Conservation (phyloP, 75 land plant genomes). For the Cunninghamia lanceolata region DNA sequence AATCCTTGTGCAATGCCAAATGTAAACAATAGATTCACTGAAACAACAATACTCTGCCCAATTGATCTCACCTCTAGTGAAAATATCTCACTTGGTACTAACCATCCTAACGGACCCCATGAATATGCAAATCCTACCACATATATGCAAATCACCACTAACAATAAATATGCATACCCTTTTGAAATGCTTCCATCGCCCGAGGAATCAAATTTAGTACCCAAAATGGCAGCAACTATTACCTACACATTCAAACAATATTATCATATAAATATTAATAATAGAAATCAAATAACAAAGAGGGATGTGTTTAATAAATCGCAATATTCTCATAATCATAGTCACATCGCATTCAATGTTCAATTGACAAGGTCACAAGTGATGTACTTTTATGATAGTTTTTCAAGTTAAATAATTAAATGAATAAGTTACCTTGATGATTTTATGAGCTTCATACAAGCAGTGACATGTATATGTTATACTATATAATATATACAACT, state of each 20-base stretch:
- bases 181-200: not conserved
- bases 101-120: too few species aligned
- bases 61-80: conserved; percentile 36
- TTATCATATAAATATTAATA: not conserved
- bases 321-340: not conserved
- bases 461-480: too few species aligned
- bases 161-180: not conserved
- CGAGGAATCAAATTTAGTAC: not conserved
- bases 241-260: not conserved
- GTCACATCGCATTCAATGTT: not conserved
- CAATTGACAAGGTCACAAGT: not conserved
- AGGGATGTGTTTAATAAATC: too few species aligned
- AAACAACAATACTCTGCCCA: conserved; percentile 6
- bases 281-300: not conserved
- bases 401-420: too few species aligned
- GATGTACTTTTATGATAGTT: too few species aligned
- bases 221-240: not conserved
- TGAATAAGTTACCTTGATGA: too few species aligned
- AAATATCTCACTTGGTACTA: conserved; percentile 2
- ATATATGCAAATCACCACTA: not conserved
- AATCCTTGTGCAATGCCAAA: too few species aligned
- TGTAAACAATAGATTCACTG: too few species aligned
- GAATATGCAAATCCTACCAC: not conserved
- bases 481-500: too few species aligned
- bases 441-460: too few species aligned